These are phyloP conservation scores for Miscanthus lutarioriparius DNA, from an alignment of 176 grass and related monocot species.

Conservation along the genomic window DNA sequence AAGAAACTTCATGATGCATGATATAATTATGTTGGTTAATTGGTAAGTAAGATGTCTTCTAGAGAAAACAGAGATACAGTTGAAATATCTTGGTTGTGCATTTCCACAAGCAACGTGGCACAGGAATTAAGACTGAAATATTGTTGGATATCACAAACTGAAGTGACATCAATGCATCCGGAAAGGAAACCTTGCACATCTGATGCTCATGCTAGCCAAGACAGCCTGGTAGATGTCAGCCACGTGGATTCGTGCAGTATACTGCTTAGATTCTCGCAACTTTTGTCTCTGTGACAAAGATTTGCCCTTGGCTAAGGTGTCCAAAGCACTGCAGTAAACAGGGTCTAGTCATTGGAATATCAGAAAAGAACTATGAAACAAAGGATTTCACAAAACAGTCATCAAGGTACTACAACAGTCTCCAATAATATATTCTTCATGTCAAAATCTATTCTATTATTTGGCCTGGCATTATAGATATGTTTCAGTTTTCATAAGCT, in stretches of 20 bases:
- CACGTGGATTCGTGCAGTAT: constrained; percentile 75
- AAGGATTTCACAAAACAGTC: not conserved
- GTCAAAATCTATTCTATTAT: not conserved
- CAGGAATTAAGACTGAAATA: not conserved
- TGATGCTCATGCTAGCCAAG: constrained; percentile 57
- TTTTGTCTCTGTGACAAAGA: constrained; percentile 64
- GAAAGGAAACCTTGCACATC: constrained; percentile 51
- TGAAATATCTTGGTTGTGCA: not conserved
- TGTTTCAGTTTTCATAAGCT: constrained; percentile 14
- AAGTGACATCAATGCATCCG: not conserved
- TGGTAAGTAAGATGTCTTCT: not conserved
- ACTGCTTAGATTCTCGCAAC: constrained; percentile 64
- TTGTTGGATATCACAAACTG: not conserved
- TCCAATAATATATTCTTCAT: not conserved
- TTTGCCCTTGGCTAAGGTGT: constrained; percentile 72
- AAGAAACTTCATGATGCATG: not conserved
- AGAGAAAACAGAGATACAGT: not conserved
- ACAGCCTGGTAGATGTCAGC: constrained; percentile 81
- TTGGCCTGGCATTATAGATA: not conserved
- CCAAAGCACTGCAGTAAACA: constrained; percentile 71
- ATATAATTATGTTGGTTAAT: not conserved
- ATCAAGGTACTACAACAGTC: not conserved
- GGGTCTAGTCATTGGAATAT: not conserved
- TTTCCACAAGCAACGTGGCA: not conserved
- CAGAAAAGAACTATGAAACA: not conserved